A percentile compares a stretch with the other conserved stretches of the same genome.
phyloP scores from a whole-genome alignment of 2,329 filamentous ascomycete genomes.

The Elsinoe perseae region DNA sequence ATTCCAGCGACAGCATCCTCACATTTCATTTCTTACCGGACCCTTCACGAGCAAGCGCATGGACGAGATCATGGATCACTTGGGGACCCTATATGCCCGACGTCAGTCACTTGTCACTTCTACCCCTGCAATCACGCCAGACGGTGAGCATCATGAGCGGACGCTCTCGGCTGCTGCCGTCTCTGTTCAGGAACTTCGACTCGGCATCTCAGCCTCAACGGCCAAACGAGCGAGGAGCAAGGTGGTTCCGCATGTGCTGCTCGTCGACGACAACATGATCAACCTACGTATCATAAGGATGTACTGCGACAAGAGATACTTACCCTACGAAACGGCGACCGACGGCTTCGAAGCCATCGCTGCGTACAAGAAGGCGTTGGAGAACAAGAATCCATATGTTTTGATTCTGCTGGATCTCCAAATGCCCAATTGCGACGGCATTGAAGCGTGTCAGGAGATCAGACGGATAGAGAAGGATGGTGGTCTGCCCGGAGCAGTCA shows the following conservation, averaged over 20 bases:
- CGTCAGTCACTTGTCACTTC: not conserved
- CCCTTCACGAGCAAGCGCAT: slow-evolving; percentile 25
- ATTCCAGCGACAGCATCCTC: slow-evolving; percentile 21
- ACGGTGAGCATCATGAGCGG: not conserved
- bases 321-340: slow-evolving; percentile 37
- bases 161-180: not conserved
- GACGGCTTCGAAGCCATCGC: slow-evolving; percentile 42
- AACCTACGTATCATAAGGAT: slow-evolving; percentile 44
- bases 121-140: not conserved
- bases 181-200: not conserved
- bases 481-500: slow-evolving; percentile 29
- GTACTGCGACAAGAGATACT: slow-evolving; percentile 39
- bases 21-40: slow-evolving; percentile 25
- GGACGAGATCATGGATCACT: slow-evolving; percentile 18
- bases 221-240: slow-evolving; percentile 1
- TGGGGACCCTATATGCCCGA: slow-evolving; percentile 3
- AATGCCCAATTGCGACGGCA: slow-evolving; percentile 39
- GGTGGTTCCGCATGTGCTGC: slow-evolving; percentile 27
- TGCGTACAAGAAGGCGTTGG: slow-evolving; percentile 25
- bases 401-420: slow-evolving; percentile 40
- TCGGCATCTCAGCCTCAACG: not conserved
- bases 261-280: slow-evolving; percentile 45
- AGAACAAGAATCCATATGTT: slow-evolving; percentile 30
- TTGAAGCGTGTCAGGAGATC: slow-evolving; percentile 35
- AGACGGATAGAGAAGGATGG: slow-evolving; percentile 31